Percentiles rank a stretch among this genome's conserved stretches.
Evolutionary conservation across 202 grass and related monocot genomes (phyloP).

Genomic region (Saccharum hybrid): DNA sequence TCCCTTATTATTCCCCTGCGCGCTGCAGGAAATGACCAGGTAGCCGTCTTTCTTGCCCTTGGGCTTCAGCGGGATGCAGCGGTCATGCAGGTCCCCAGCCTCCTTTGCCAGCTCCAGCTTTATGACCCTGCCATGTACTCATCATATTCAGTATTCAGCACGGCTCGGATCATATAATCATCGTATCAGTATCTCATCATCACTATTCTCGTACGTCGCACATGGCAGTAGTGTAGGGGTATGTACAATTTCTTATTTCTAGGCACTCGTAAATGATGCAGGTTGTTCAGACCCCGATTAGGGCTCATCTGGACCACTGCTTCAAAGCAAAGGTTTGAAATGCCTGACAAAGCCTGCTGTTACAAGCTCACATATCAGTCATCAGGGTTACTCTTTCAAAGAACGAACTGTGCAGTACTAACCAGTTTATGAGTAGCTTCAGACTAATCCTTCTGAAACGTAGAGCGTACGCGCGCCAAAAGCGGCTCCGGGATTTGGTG

Average conservation of each 20-base stretch:
- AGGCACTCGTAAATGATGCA: constrained; percentile 2
- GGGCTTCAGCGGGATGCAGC: constrained; percentile 75
- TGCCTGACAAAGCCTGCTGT: constrained; percentile 25
- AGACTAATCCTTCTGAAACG: constrained; percentile 4
- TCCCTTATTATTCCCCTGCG: constrained; percentile 46
- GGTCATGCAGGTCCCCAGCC: constrained; percentile 59
- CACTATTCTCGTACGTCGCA: constrained; percentile 8
- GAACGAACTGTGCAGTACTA: background rate
- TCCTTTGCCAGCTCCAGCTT: constrained; percentile 65
- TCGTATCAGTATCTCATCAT: no score
- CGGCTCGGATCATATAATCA: background rate
- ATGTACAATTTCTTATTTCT: background rate
- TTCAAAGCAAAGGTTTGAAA: constrained; percentile 17
- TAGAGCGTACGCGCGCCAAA: no score
- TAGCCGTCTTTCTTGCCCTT: constrained; percentile 62
- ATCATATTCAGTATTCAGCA: background rate
- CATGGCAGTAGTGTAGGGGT: background rate
- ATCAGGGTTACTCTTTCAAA: background rate
- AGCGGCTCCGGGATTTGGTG: background rate
- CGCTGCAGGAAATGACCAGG: constrained; percentile 48
- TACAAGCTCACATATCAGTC: constrained; percentile 17
- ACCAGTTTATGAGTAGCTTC: background rate
- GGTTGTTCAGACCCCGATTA: background rate
- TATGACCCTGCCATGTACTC: constrained; percentile 40
- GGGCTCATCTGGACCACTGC: constrained; percentile 17